Evolutionary conservation across 495 filamentous ascomycete species (phyloP).

Genomic region (Friedmanniomyces simplex): DNA sequence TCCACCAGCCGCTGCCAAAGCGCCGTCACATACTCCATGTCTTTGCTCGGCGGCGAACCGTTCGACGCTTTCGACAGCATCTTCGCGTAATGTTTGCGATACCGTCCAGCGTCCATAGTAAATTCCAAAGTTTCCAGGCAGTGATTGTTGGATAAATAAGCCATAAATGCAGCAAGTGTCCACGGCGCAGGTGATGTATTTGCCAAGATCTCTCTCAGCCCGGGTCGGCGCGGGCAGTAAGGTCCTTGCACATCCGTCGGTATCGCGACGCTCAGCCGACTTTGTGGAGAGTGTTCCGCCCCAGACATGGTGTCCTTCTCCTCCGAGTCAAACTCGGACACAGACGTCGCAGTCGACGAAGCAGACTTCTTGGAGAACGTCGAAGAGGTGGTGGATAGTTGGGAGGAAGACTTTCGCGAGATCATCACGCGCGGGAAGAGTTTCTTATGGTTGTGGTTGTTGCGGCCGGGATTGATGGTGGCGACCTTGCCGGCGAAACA

Average conservation of each 20-base stretch:
- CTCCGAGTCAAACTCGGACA: slow-evolving; percentile 39
- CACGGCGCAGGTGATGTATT: slow-evolving; percentile 83
- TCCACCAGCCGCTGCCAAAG: slow-evolving; percentile 57
- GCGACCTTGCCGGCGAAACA: slow-evolving; percentile 11
- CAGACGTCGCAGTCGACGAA: slow-evolving; percentile 4
- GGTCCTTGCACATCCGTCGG: slow-evolving; percentile 39
- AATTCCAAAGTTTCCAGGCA: slow-evolving; percentile 97
- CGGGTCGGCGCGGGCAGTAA: slow-evolving; percentile 66
- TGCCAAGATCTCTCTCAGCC: slow-evolving; percentile 75
- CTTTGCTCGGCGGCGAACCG: slow-evolving; percentile 40
- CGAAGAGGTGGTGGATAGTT: slow-evolving; percentile 18
- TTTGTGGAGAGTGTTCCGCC: slow-evolving; percentile 37
- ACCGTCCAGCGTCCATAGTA: slow-evolving; percentile 89
- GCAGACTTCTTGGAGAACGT: slow-evolving; percentile 7
- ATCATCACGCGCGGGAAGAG: slow-evolving; percentile 18
- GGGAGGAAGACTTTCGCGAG: slow-evolving; percentile 17
- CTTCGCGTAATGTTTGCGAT: slow-evolving; percentile 60
- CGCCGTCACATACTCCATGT: slow-evolving; percentile 60
- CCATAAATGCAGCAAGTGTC: slow-evolving; percentile 89
- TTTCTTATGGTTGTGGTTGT: slow-evolving; percentile 1
- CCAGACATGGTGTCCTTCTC: slow-evolving; percentile 45
- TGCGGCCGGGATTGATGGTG: neutral
- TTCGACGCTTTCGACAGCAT: slow-evolving; percentile 39
- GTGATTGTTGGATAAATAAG: slow-evolving; percentile 94
- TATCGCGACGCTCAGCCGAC: slow-evolving; percentile 54